Evolutionary conservation across 139 green algal genomes (phyloP), one percentile per base, ranked within the genome.

Genomic region (Closterium sp.): DNA sequence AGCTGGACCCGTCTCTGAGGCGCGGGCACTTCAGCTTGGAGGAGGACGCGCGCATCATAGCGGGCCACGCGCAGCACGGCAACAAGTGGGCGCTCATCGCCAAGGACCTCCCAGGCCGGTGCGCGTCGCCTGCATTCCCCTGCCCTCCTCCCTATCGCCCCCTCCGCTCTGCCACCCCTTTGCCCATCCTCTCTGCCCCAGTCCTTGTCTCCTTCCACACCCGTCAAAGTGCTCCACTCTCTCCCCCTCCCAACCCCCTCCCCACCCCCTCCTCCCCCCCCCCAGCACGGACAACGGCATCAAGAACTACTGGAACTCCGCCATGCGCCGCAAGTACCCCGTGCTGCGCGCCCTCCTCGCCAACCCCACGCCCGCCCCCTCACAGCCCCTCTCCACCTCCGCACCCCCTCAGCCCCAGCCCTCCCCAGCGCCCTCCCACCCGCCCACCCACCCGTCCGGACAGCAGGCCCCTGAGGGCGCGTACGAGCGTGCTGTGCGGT

Each of bases 261-360:
- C n/a, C n/a, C n/a, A n/a, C n/a, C n/a, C n/a, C n/a, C n/a, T n/a
- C n/a, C n/a, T n/a, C 43, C 43, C 43, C 43, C 43, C 10, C 43
- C 43, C 21, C 81, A 90, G 87, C 32, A 97, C 96, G 6, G 97
- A 98, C 91, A 98, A 98, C 90, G 95, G 95, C 12, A 96, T 98
- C 88, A 98, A 98, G 93, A 98, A 98, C 90, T 95, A 97, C 87
- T 98, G 96, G 97, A 95, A 95, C 89, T 87, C 84, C 25, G 94
- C 87, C 30, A 36, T 91, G 84, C 55, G 87, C 34, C 55, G 93
- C 25, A 94, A 93, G 89, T 87, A 94, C 85, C 86, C 86, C 2
- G 23, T 31, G 19, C 81, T 86, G 81, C 81, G 81, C n/a, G 84
- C 16, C 84, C 32, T 23, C 84, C 84, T 87, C 43, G 21, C 43